Base-by-base conservation (phyloP, 352 stramenopile genomes). In the Phytophthora pluvialis region DNA sequence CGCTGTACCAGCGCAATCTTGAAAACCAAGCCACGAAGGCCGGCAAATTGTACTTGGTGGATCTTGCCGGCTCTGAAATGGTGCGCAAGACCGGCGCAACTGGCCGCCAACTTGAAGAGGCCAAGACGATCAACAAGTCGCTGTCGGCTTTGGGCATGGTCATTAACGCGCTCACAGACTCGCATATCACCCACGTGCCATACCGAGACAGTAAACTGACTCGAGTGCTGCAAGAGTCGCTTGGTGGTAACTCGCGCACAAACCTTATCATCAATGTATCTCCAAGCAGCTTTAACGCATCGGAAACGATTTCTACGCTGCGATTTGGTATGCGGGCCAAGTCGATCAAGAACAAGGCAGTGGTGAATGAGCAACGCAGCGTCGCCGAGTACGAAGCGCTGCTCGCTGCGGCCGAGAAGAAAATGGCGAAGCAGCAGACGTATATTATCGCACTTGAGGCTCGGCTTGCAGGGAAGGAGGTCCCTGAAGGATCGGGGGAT, bases 51-150 rank as follows among this genome's bases (percentile, higher is more conserved):
- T 96, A 94, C 53, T 65, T 98, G 2, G 95, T 98, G 13, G 95
- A 98, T 77, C 75, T 98, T 52, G 95, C 95, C 3, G 95, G 95
- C 5, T 97, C 88, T 7, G 95, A 98, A 67, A 98, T 97, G 89
- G 91, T 98, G 11, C 86, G 94, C 29, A 98, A 98, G 81, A 98
- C 94, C 3, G 79, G 81, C 0, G 89, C 92, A 16, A 92, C 87
- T 7, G 95, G 95, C 5, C 87, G 94, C 18, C 87, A 95, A 49
- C 81, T 98, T 12, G 94, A 98, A 67, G 95, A 99, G 60, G 95
- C 95, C 25, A 98, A 98, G 77, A 98, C 89, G 35, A 99, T 99
- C 66, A 99, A 99, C 80, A 97, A 97, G 60, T 98, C 90, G 26
- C 81, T 98, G 1, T 96, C 83, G 5, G 91, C 95, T 8, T 72